Evolutionary conservation across 148 eudicot genomes (phyloP), one percentile per base, ranked within the genome.

Genomic region (Camellia sinensis): DNA sequence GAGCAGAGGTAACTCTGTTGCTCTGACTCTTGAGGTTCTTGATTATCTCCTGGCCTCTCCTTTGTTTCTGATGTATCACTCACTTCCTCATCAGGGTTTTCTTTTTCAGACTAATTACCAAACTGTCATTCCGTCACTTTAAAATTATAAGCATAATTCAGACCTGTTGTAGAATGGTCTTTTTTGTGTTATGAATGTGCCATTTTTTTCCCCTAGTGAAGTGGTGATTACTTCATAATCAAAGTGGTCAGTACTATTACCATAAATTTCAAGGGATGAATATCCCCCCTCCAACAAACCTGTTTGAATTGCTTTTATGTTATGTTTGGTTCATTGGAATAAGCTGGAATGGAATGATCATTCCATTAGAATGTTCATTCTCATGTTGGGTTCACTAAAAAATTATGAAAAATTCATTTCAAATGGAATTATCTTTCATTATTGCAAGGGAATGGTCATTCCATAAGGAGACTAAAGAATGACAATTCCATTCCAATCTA

Each of bases 1-100:
- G 92, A 78, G 80, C 85, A 80, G 83, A 95, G 92, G 97, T 95
- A 86, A 81, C 80, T 83, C 65, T 53, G 62, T 41, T 83, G 73
- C 29, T 80, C 80, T n/a, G n/a, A 57, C 52, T 40, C 52, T 67
- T 75, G 37, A 29, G 37, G 44, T 64, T 15, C 40, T 3, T 17
- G 37, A 43, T 41, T 2, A 29, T 53, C n/a, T 48, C 60, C 46
- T 2, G 66, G 21, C 22, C 37, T 66, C 40, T 40, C 62, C 66
- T 3, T 6, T n/a, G 15, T 6, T 71, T 71, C 41, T 7, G 3
- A 64, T 64, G 11, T 6, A 64, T 64, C 0, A 64, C 13, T 64
- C 41, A 64, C 41, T 6, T 64, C 67, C 41, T 64, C 2, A 5
- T 2, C 11, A 2, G 11, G 41, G 10, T 6, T 64, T 8, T 6